Conservation (phyloP, 1,284 basidiomycete genomes). For the Ceratobasidium sp. region DNA sequence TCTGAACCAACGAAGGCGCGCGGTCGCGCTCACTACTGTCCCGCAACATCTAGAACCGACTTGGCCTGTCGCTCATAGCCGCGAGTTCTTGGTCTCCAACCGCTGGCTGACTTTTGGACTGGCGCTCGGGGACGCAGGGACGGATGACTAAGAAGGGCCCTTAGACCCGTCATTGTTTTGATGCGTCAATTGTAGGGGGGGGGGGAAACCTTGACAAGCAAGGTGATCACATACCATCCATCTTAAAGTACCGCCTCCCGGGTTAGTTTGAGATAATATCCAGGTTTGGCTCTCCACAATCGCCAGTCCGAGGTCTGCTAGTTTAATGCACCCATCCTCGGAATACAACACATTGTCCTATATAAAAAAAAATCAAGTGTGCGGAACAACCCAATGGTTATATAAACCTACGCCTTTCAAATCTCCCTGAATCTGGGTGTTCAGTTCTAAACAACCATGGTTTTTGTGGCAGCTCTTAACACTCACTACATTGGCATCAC, state of each 20-base stretch:
- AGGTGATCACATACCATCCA: slow-evolving; percentile 1
- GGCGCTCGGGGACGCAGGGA: no score
- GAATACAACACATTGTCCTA: not conserved
- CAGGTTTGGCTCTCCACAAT: not conserved
- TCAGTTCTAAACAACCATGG: no score
- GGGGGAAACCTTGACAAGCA: no score
- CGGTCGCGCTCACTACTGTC: no score
- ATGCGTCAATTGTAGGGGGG: no score
- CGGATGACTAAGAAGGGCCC: no score
- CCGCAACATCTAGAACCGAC: no score
- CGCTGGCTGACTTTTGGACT: no score
- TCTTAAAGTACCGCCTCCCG: not conserved
- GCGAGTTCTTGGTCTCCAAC: no score
- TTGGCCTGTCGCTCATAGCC: no score
- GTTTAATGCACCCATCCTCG: not conserved
- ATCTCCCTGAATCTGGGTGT: slow-evolving; percentile 7
- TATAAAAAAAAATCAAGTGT: not conserved
- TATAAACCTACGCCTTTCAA: slow-evolving; percentile 8
- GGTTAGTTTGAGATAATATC: not conserved
- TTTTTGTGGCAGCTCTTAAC: not conserved
- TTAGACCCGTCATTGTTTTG: no score
- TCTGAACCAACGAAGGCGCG: no score
- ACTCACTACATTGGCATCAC: not conserved
- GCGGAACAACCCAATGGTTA: not conserved
- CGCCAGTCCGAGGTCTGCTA: not conserved